These are phyloP conservation scores for Rubroboletus pulcherrimus DNA, from an alignment of 768 basidiomycete genomes.

Conservation along the genomic window DNA sequence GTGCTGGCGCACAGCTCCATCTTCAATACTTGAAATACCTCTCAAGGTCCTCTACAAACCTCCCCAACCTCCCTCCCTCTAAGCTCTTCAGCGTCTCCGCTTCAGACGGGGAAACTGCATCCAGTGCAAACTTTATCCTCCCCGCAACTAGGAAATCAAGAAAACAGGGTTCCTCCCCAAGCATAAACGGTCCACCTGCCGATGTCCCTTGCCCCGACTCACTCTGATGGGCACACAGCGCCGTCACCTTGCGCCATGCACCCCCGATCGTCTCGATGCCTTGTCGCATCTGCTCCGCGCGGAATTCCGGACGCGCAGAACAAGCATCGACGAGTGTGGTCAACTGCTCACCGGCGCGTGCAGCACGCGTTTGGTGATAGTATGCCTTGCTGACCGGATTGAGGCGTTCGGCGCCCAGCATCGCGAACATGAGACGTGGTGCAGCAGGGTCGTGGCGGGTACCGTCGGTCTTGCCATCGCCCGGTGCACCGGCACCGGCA, in stretches of 20 bases:
- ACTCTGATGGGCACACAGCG: constrained; percentile 6
- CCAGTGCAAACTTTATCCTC: constrained; percentile 10
- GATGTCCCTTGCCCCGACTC: not conserved
- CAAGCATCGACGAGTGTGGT: constrained; percentile 23
- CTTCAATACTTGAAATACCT: not conserved
- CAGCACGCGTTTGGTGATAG: constrained; percentile 38
- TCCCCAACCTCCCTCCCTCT: not conserved
- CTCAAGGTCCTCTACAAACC: not conserved
- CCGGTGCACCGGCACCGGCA: not conserved
- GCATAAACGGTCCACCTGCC: not conserved
- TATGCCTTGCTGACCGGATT: constrained; percentile 34
- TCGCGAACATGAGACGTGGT: constrained; percentile 16
- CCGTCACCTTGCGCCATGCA: constrained; percentile 24
- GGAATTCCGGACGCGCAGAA: constrained; percentile 24
- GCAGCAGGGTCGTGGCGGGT: not conserved
- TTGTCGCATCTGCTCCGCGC: constrained; percentile 21
- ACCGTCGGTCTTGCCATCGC: not conserved
- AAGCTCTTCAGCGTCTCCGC: not conserved
- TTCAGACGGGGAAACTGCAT: constrained; percentile 12
- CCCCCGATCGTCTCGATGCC: constrained; percentile 18
- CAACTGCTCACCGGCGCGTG: constrained; percentile 36
- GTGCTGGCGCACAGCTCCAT: not conserved
- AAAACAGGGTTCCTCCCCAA: constrained; percentile 18
- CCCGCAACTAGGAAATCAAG: constrained; percentile 22
- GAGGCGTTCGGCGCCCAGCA: constrained; percentile 27